Base-by-base conservation (phyloP, 306 rosid genomes). In the Castanea mollissima region DNA sequence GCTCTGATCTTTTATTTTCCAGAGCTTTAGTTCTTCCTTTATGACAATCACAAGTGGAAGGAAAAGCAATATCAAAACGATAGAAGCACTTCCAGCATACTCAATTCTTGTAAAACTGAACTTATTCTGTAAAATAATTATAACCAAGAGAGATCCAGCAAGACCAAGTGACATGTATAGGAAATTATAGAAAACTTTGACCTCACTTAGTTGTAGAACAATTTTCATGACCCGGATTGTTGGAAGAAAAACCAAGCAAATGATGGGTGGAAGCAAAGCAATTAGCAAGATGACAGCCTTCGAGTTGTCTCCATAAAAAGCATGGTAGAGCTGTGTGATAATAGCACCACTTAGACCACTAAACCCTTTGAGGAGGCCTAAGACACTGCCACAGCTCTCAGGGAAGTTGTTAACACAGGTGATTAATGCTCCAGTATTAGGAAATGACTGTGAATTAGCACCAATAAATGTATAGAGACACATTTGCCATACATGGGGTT, bases 311-410 rank as follows among this genome's bases (percentile, higher is more conserved):
- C 94, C 90, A 70, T 89, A 91, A 52, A 89, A 81, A 16, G 91
- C 92, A 54, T 71, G 82, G 83, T 83, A 88, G 3, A 91, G 69
- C 68, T 91, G 94, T 1, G 90, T 85, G 51, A 89, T 80, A 15
- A 91, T 83, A 4, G 97, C 97, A 4, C 94, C 97, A 68, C 97
- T 91, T 2, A 91, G 78, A 2, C 97, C 97, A 41, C 89, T 89
- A 34, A 87, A 90, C 21, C 96, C 96, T 78, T 91, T 92, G n/a
- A 91, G 75, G 2, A 89, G 86, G 4, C 96, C 97, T 77, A 92
- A 16, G 19, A 90, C 88, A 58, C 89, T 83, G 15, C 96, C 93
- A 8, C 96, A 79, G 68, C 88, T 88, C 49, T 83, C 74, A 0
- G 92, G 93, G 85, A 92, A 92, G 67, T 89, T 92, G 56, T 83